Percentiles rank a stretch among this genome's conserved stretches.
phyloP scores from a whole-genome alignment of 2,329 filamentous ascomycete genomes.

The Hortaea werneckii region DNA sequence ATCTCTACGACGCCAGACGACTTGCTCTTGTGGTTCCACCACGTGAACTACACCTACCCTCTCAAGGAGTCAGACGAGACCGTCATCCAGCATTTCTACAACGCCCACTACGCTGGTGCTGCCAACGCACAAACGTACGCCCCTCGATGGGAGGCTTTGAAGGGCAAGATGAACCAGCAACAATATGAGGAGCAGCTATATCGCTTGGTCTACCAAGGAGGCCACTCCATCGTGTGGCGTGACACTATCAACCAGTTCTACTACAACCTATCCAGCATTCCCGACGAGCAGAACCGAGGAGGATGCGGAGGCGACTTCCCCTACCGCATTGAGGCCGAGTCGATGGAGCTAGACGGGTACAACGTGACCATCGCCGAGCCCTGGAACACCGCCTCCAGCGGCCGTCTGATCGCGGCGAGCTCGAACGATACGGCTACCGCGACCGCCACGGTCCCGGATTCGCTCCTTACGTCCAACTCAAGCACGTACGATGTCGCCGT shows the following conservation, averaged over 20 bases:
- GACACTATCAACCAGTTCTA: conserved; percentile 59
- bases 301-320: conserved; percentile 51
- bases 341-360: conserved; percentile 53
- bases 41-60: conserved; percentile 55
- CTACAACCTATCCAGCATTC: conserved; percentile 49
- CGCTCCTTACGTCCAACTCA: conserved; percentile 37
- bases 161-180: conserved; percentile 48
- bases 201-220: conserved; percentile 55
- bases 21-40: conserved; percentile 60
- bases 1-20: conserved; percentile 56
- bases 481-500: conserved; percentile 55
- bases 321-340: conserved; percentile 59
- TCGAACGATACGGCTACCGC: conserved; percentile 47
- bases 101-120: conserved; percentile 51
- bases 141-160: conserved; percentile 43
- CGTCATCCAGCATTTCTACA: conserved; percentile 58
- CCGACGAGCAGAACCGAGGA: conserved; percentile 42
- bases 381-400: conserved; percentile 43
- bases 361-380: conserved; percentile 43
- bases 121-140: conserved; percentile 51
- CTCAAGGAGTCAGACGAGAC: conserved; percentile 52
- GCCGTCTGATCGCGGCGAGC: conserved; percentile 51
- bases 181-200: conserved; percentile 50
- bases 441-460: conserved; percentile 42
- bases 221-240: conserved; percentile 61